Evolutionary conservation across 2,329 filamentous ascomycete species (phyloP), one percentile per base, ranked within the genome.

Genomic region (Thelonectria rubi): DNA sequence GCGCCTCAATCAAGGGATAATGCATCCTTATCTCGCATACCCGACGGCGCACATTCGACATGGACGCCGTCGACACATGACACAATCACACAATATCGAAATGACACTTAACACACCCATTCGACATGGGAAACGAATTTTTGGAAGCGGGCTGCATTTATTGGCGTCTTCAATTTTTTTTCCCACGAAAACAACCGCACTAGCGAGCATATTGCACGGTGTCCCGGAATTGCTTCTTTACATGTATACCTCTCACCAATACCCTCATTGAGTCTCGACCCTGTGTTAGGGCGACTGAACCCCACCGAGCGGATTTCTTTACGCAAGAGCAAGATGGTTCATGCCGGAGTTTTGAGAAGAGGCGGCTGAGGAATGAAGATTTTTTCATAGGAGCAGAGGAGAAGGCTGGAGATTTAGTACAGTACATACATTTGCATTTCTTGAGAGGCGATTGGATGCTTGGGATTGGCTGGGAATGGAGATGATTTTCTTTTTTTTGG

Each of bases 121-220:
- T 65, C 52, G 54, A 62, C 57, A 69, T 65, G 63, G 66, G 66
- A 39, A 54, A 67, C 69, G 52, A 67, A 65, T 61, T 68, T 68
- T 61, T 68, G 69, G 66, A 67, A 71, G 67, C 67, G 65, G 59
- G 48, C 57, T 57, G 65, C 69, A 71, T 68, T 64, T 67, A 62
- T 64, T 63, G 65, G 69, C 68, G 67, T 69, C 54, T 54, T 55
- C 20, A 58, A 30, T 53, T 45, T 30, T 30, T 30, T 30, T 49
- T 51, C 34, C 24, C 24, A 58, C 24, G 47, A 64, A 55, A 64
- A 47, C 20, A 30, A 55, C 65, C 58, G 61, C 59, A 60, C 64
- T 59, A 62, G 49, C 24, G 46, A 42, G 66, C 63, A 62, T 64
- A 48, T 56, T 65, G 55, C 61, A 53, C 59, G 63, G 65, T 63